These are phyloP conservation scores for Botryosphaeria dothidea DNA, from an alignment of 2,329 filamentous ascomycete genomes.

Conservation along the genomic window DNA sequence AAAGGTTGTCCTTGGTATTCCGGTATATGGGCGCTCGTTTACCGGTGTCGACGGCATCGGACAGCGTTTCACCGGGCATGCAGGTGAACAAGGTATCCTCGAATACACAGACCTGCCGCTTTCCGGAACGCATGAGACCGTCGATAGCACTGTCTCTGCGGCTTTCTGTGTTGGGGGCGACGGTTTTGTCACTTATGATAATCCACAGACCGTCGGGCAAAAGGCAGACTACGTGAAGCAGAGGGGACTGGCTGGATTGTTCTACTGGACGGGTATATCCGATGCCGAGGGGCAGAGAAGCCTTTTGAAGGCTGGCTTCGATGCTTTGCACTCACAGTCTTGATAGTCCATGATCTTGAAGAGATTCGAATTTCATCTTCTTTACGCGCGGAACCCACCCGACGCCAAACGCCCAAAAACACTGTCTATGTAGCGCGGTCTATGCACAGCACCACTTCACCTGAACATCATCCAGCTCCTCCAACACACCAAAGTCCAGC, in stretches of 20 bases:
- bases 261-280: constrained; percentile 34
- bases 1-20: constrained; percentile 75
- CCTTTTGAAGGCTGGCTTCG: too few relatives aligned
- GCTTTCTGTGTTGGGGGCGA: constrained; percentile 61
- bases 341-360: too few relatives aligned
- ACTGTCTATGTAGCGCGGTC: too few relatives aligned
- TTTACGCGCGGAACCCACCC: too few relatives aligned
- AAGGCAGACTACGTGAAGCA: constrained; percentile 74
- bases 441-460: constrained; percentile 14
- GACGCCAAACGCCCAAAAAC: too few relatives aligned
- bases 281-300: too few relatives aligned
- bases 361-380: too few relatives aligned
- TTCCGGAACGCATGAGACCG: constrained; percentile 61
- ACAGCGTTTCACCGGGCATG: constrained; percentile 54
- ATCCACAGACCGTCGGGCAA: constrained; percentile 70
- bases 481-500: constrained; percentile 44
- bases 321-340: too few relatives aligned
- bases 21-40: constrained; percentile 75
- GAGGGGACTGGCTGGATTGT: constrained; percentile 71
- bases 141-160: constrained; percentile 67
- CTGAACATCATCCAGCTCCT: constrained; percentile 39
- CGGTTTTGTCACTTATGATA: constrained; percentile 80
- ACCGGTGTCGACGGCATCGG: constrained; percentile 63
- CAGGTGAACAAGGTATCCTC: constrained; percentile 63
- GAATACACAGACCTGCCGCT: constrained; percentile 71